phyloP scores from a whole-genome alignment of 2,329 filamentous ascomycete genomes.

The Knoxdaviesia capensis region DNA sequence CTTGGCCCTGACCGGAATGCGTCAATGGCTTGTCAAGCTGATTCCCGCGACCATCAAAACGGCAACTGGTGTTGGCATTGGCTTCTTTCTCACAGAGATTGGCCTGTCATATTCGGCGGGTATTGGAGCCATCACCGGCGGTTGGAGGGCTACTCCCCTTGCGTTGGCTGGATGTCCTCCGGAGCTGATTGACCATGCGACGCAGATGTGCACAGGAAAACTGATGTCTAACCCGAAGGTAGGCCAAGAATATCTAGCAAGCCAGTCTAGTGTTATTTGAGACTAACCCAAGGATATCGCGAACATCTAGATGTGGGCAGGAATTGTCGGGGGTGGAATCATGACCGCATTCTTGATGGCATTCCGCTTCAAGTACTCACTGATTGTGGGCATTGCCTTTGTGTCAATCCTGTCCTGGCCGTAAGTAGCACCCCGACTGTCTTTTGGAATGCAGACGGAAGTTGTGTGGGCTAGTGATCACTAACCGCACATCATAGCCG shows the following conservation, averaged over 20 bases:
- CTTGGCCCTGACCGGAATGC: constrained; percentile 45
- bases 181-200: constrained; percentile 24
- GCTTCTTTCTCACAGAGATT: constrained; percentile 42
- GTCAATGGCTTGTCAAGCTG: constrained; percentile 50
- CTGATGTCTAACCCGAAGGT: constrained; percentile 63
- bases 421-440: constrained; percentile 17
- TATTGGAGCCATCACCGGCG: constrained; percentile 64
- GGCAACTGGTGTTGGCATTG: constrained; percentile 44
- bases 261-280: neutral
- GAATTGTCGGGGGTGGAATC: constrained; percentile 61
- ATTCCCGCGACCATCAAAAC: constrained; percentile 46
- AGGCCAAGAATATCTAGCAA: constrained; percentile 6
- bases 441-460: neutral
- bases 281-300: neutral
- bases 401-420: constrained; percentile 62
- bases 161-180: constrained; percentile 54
- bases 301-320: constrained; percentile 56
- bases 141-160: constrained; percentile 42
- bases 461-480: neutral
- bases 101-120: constrained; percentile 60
- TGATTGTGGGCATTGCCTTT: constrained; percentile 51
- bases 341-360: constrained; percentile 66
- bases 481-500: constrained; percentile 20
- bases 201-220: constrained; percentile 30
- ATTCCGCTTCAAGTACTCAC: constrained; percentile 55